Evolutionary conservation across 1,284 basidiomycete genomes (phyloP), one percentile per base, ranked within the genome.

Genomic region (Mycosarcoma mackinlayi): DNA sequence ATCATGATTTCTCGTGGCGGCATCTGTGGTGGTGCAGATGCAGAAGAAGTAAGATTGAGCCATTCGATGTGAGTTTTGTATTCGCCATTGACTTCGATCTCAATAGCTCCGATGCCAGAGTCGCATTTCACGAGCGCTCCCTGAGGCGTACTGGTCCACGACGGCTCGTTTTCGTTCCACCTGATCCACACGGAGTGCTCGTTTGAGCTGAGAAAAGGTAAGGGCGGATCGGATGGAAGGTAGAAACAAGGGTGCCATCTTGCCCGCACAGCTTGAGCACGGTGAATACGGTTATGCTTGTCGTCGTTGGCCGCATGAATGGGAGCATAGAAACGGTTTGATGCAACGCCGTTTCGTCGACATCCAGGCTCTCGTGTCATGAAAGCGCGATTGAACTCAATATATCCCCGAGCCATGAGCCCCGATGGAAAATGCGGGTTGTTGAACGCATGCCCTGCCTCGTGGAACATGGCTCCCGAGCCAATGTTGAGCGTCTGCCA

Each of bases 401-500:
- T 47, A 30, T 76, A 76, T 5, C 75, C 75, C 4, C 75, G 31
- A 3, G 60, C 48, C 75, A 76, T 76, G 13, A 76, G 31, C 5
- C 75, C 75, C 4, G 47, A 37, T 0, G 68, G 72, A 58, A 63
- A 66, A 24, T 73, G 71, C 3, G 73, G 73, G 8, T 74, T 71
- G 38, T 63, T 62, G 7, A 76, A 30, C 11, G 71, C 71, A 33
- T 74, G 67, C 0, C 74, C 71, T 1, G 60, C 67, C 23, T 76
- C 71, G 49, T 74, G 71, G 7, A 71, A 55, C 34, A 66, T 68
- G 4, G 75, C 75, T 0, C 75, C 75, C 4, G 60, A 68, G 21
- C 75, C 75, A 18, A 76, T 60, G 47, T 74, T 75, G 39, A 76
- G 57, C 21, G 75, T 76, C 48, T 72, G 68, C 51, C 60, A 72